phyloP scores from a whole-genome alignment of 805 yeast species.

The Kodamaea laetipori region DNA sequence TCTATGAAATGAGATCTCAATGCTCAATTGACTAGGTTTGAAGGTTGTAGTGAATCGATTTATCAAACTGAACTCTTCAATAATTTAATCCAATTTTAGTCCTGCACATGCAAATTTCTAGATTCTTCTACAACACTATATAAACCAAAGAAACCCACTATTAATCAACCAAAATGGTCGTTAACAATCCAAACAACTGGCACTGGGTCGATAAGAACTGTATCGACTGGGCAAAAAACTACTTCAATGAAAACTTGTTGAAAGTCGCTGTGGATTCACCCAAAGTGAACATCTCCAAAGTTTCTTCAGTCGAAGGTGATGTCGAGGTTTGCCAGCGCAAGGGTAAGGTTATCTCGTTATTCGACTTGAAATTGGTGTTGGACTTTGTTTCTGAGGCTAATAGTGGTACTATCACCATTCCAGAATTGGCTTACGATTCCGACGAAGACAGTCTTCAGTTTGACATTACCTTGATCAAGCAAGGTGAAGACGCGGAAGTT shows the following conservation, averaged over 20 bases:
- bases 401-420: slow-evolving; percentile 76
- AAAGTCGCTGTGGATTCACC: slow-evolving; percentile 46
- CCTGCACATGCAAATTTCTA: slow-evolving; percentile 11
- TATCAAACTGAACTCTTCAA: no score
- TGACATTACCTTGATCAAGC: slow-evolving; percentile 65
- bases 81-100: no score
- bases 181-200: slow-evolving; percentile 98
- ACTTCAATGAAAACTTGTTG: slow-evolving; percentile 63
- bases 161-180: slow-evolving; percentile 61
- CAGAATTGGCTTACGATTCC: slow-evolving; percentile 93
- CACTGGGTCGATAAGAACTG: slow-evolving; percentile 99
- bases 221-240: slow-evolving; percentile 82
- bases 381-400: slow-evolving; percentile 56
- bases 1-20: no score
- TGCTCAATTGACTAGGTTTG: no score
- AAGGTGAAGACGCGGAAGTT: slow-evolving; percentile 49
- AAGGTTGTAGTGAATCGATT: no score
- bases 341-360: slow-evolving; percentile 91
- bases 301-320: slow-evolving; percentile 83
- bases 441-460: slow-evolving; percentile 85
- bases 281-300: slow-evolving; percentile 34
- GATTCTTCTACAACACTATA: slow-evolving; percentile 13
- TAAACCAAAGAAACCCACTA: not conserved
- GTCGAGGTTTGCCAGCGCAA: slow-evolving; percentile 96
- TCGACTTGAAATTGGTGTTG: slow-evolving; percentile 73